Base-by-base conservation (phyloP, 73 alveolate genomes). In the Tetrahymena thermophila region DNA sequence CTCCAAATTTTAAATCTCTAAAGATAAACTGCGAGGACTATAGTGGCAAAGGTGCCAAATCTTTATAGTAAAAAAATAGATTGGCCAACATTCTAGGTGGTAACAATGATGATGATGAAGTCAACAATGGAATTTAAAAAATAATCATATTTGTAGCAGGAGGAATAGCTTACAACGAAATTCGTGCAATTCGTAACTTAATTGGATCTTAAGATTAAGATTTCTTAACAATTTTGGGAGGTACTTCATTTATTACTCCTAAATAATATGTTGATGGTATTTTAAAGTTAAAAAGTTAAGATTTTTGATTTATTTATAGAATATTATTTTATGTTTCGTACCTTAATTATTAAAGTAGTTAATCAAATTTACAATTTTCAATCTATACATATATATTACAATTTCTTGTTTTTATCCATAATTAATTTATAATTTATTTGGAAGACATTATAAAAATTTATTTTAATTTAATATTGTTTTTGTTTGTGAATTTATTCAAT, bases 31-130 rank as follows among this genome's bases (percentile, higher is more conserved):
- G 94, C 16, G 97, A 95, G 31, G 89, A 71, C 0, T 71, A n/a
- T 71, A 71, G 89, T 85, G 97, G 97, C 43, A 42, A 35, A 10
- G 95, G 97, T 38, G 44, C 44, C 38, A 38, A 85, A 85, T 0
- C 85, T 23, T n/a, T 93, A n/a, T 17, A 93, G 21, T 93, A 42
- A 38, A 93, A 38, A 28, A 42, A 38, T 93, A 93, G 95, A 17
- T 35, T 42, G 13, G 28, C 71, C 40, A 56, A 95, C 55, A 89
- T 57, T 44, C 7, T 34, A 43, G 38, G 95, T 85, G 97, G 94
- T 85, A 95, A 89, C 19, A 94, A 56, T 89, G 97, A 89, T 93
- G 97, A 89, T 40, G 94, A 95, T 89, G 93, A 56, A 94, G 95
- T 56, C 83, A 43, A 37, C 35, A 85, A 94, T 56, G 71, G 94